A percentile compares a stretch with the other conserved stretches of the same genome.
Evolutionary conservation across 1,284 basidiomycete genomes (phyloP).

Genomic region (Heliocybe sulcata): DNA sequence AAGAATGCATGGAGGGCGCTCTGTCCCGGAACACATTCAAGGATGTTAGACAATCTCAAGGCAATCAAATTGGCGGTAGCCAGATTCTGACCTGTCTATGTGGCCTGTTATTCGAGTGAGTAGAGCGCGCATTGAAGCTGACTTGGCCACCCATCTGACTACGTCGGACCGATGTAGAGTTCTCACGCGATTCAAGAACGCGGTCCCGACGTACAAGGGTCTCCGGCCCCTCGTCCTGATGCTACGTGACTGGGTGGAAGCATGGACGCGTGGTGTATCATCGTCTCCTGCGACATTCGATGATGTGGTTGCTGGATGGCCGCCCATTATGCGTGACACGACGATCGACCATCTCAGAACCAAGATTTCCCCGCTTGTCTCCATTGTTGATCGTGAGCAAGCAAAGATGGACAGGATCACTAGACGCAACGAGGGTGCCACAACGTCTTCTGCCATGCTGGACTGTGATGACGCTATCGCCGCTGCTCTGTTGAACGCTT

Average conservation of each 20-base stretch:
- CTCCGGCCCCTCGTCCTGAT: background rate
- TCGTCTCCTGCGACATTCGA: background rate
- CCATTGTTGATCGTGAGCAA: constrained; percentile 1
- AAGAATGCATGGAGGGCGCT: background rate
- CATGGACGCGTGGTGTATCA: background rate
- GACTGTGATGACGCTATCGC: constrained; percentile 11
- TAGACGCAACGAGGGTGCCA: background rate
- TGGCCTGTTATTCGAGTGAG: constrained; percentile 3
- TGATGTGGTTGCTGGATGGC: background rate
- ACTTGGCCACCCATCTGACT: background rate
- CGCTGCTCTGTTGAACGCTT: constrained; percentile 16
- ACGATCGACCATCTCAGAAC: background rate
- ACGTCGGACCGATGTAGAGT: background rate
- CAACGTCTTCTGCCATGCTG: background rate
- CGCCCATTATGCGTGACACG: background rate
- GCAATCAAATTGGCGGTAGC: background rate
- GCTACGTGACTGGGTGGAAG: constrained; percentile 1
- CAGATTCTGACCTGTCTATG: background rate
- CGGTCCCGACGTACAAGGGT: background rate
- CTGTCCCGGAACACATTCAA: background rate
- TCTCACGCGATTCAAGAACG: constrained; percentile 5
- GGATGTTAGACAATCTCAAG: background rate
- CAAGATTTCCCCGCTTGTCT: background rate
- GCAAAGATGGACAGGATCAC: background rate
- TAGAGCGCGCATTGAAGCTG: background rate